phyloP scores from a whole-genome alignment of 495 filamentous ascomycete species.

The Sporormia fimetaria region DNA sequence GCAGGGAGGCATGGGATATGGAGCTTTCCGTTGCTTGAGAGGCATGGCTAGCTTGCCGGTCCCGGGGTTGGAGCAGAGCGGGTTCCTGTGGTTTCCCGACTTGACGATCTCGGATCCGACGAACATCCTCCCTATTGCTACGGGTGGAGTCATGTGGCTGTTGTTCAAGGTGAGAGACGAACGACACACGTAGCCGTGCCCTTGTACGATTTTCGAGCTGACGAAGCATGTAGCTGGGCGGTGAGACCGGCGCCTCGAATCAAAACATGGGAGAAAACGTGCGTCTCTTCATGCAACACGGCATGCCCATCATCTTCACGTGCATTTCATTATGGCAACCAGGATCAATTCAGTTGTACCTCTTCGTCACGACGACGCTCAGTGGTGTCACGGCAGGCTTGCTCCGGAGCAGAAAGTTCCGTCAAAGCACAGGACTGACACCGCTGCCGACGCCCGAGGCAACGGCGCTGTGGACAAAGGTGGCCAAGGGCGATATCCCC shows the following conservation, averaged over 20 bases:
- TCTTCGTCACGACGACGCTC: slow-evolving; percentile 47
- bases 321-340: slow-evolving; percentile 54
- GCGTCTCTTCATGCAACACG: slow-evolving; percentile 42
- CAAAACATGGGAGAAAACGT: slow-evolving; percentile 31
- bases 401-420: slow-evolving; percentile 41
- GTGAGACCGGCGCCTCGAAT: slow-evolving; percentile 36
- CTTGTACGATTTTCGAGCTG: slow-evolving; percentile 3
- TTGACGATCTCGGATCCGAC: slow-evolving; percentile 67
- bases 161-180: slow-evolving; percentile 55
- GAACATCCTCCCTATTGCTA: slow-evolving; percentile 54
- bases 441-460: slow-evolving; percentile 30
- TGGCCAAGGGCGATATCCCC: slow-evolving; percentile 3
- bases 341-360: slow-evolving; percentile 59
- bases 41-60: slow-evolving; percentile 70
- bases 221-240: slow-evolving; percentile 39
- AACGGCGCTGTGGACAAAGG: slow-evolving; percentile 1
- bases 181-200: slow-evolving; percentile 30
- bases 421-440: slow-evolving; percentile 42
- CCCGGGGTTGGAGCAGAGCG: slow-evolving; percentile 58
- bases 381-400: slow-evolving; percentile 47
- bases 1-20: slow-evolving; percentile 62
- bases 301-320: slow-evolving; percentile 51
- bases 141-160: slow-evolving; percentile 40
- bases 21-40: slow-evolving; percentile 64
- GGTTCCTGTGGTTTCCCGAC: slow-evolving; percentile 66